Evolutionary conservation across 2,329 filamentous ascomycete genomes (phyloP), one percentile per base, ranked within the genome.

Genomic region (Fusarium secorum): DNA sequence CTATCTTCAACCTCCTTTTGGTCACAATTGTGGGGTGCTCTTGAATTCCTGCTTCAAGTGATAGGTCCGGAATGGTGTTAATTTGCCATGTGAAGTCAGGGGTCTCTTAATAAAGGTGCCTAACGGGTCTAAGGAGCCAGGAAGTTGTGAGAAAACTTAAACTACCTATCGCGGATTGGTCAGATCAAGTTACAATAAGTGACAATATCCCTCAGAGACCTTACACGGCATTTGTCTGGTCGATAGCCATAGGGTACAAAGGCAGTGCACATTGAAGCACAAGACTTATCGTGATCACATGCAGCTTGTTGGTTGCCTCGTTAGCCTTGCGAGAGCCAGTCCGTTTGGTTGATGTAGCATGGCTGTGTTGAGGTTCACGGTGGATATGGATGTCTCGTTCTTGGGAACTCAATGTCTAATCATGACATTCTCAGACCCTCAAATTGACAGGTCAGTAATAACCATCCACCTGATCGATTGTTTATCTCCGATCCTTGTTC

Each of bases 211-310:
- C 38, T 32, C 33, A 44, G 51, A 35, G 38, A 32, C 41, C 41
- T 35, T 35, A 44, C 41, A 46, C 24, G 30, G 49, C 30, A 62
- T 57, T 17, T 60, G 61, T 52, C 55, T 67, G 28, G 60, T 38
- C 48, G 11, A 46, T 53, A 17, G 20, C 35, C 33, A 64, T 41
- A 49, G 41, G 30, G 56, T 36, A 71, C 64, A 66, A 68, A 55
- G 60, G 52, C 64, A 61, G 69, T 72, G 62, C 68, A 69, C 38
- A 22, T 33, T 55, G 45, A 49, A 55, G 30, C 56, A 41, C 64
- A 36, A 62, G 54, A 65, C 44, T 20, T 20, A 33, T 28, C 32
- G 5, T 54, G 18, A 28, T 54, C 56, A 55, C 66, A 54, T 59
- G 48, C 26, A 32, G 33, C 39, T 38, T n/a, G 15, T 41, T 22